phyloP scores from a whole-genome alignment of 495 filamentous ascomycete species.

The Xylaria telfairii region DNA sequence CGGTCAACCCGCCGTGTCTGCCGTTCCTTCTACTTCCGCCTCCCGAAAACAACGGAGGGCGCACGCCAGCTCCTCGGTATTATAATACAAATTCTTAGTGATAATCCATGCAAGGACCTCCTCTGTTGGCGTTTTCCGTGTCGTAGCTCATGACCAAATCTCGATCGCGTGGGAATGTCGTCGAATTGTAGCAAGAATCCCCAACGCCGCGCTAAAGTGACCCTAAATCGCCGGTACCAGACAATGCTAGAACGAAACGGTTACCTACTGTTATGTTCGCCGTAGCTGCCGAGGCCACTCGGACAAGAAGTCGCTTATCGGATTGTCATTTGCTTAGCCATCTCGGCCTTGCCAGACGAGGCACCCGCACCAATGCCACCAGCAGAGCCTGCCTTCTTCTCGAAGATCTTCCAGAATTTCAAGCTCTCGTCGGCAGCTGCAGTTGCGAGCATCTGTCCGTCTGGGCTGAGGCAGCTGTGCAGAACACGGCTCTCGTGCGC shows the following conservation, averaged over 20 bases:
- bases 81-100: slow-evolving; percentile 25
- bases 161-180: slow-evolving; percentile 30
- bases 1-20: not conserved
- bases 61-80: slow-evolving; percentile 16
- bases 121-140: slow-evolving; percentile 24
- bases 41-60: not conserved
- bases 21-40: not conserved
- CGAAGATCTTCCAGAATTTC: slow-evolving; percentile 99
- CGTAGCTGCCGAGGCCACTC: slow-evolving; percentile 29
- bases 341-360: slow-evolving; percentile 62
- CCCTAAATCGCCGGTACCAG: slow-evolving; percentile 45
- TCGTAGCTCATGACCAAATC: slow-evolving; percentile 45
- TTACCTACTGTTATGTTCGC: slow-evolving; percentile 56
- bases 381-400: slow-evolving; percentile 86
- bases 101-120: slow-evolving; percentile 27
- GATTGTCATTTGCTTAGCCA: slow-evolving; percentile 97
- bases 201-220: slow-evolving; percentile 54
- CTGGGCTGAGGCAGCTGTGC: slow-evolving; percentile 92
- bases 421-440: slow-evolving; percentile 94
- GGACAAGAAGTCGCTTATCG: slow-evolving; percentile 60
- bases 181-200: slow-evolving; percentile 35
- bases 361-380: slow-evolving; percentile 64
- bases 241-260: slow-evolving; percentile 47
- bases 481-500: slow-evolving; percentile 98
- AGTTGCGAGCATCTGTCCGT: slow-evolving; percentile 96